Percentiles rank a stretch among this genome's conserved stretches.
These are phyloP conservation scores for Niebla homalea DNA, from an alignment of 495 filamentous ascomycete genomes.

Conservation along the genomic window DNA sequence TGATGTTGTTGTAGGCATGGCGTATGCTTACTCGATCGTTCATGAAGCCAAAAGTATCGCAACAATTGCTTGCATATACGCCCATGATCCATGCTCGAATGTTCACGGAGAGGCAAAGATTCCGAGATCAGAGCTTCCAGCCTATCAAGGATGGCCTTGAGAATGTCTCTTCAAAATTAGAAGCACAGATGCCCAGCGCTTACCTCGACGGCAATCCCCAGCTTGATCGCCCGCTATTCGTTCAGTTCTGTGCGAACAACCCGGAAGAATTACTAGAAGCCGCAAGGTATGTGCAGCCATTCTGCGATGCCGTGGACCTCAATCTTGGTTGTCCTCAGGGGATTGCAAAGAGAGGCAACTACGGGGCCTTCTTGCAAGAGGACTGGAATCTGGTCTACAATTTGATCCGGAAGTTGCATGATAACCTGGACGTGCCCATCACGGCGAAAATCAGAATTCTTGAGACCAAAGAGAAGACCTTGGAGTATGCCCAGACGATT, in stretches of 20 bases:
- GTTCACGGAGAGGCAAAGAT: constrained; percentile 59
- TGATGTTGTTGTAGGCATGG: constrained; percentile 57
- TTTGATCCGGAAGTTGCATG: constrained; percentile 66
- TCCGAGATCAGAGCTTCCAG: constrained; percentile 67
- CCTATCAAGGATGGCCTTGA: constrained; percentile 37
- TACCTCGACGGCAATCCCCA: constrained; percentile 77
- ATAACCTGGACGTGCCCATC: constrained; percentile 59
- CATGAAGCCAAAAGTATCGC: constrained; percentile 47
- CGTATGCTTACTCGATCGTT: constrained; percentile 87
- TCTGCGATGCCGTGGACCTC: constrained; percentile 90
- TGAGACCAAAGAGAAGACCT: constrained; percentile 70
- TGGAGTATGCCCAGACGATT: constrained; percentile 83
- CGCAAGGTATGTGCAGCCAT: constrained; percentile 59
- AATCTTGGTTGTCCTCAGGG: constrained; percentile 98
- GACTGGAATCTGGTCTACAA: constrained; percentile 69
- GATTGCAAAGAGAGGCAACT: constrained; percentile 79
- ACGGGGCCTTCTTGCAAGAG: constrained; percentile 91
- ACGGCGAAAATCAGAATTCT: constrained; percentile 92
- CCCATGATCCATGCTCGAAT: constrained; percentile 92
- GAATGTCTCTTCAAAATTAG: background rate
- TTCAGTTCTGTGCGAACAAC: constrained; percentile 93
- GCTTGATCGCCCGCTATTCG: constrained; percentile 77
- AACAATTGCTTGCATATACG: constrained; percentile 63
- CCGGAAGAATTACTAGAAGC: constrained; percentile 65
- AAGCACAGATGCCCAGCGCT: constrained; percentile 12